Percentiles rank a stretch among this genome's conserved stretches.
Evolutionary conservation across 2,329 filamentous ascomycete species (phyloP).

Genomic region (Nakataea oryzae): DNA sequence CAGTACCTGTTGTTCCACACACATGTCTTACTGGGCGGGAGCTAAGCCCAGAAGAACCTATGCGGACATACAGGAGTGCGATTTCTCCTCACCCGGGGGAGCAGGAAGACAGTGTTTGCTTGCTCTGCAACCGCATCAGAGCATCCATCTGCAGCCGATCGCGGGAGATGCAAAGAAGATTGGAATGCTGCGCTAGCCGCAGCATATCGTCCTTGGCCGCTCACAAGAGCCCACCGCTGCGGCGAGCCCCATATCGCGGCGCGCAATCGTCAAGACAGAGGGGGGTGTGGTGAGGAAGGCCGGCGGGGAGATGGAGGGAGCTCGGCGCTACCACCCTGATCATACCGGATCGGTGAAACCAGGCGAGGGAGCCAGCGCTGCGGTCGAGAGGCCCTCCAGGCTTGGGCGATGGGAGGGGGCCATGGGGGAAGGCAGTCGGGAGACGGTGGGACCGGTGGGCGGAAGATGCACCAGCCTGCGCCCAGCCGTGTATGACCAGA

Average conservation of each 20-base stretch:
- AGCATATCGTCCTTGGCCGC: background rate
- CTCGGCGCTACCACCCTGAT: background rate
- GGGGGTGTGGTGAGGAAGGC: too few relatives aligned
- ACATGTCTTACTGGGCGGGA: background rate
- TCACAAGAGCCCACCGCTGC: background rate
- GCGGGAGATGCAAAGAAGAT: background rate
- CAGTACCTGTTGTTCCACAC: background rate
- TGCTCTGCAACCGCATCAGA: background rate
- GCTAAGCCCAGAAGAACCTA: background rate
- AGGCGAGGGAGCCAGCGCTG: background rate
- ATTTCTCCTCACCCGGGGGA: background rate
- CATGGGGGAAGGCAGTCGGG: background rate
- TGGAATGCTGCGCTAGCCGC: background rate
- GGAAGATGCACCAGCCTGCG: background rate
- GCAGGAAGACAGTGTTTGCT: background rate
- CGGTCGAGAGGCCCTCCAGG: background rate
- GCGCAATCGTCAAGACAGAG: background rate
- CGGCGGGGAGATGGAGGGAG: too few relatives aligned
- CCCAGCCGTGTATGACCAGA: constrained; percentile 1
- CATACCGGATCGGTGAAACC: background rate
- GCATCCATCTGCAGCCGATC: background rate
- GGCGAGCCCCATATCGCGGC: background rate
- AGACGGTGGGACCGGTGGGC: background rate
- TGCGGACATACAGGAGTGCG: background rate
- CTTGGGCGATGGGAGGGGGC: background rate